Evolutionary conservation across 371 early-diverging fungal species (phyloP).

Genomic region (Blakeslea trispora): DNA sequence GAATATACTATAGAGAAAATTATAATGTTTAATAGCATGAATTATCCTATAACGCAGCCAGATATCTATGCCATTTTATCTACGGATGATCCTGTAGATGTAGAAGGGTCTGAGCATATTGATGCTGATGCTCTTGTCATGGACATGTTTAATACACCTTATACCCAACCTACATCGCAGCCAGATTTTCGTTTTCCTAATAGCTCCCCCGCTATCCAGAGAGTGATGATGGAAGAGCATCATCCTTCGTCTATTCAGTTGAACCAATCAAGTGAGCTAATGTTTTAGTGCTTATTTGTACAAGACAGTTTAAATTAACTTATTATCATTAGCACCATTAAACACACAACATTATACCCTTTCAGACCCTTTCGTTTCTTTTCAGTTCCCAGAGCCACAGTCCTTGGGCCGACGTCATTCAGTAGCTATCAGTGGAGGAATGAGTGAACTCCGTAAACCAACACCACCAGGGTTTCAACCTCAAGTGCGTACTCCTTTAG

Average conservation of each 20-base stretch:
- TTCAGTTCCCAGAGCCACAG: not conserved
- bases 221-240: conserved; percentile 3
- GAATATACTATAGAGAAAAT: not conserved
- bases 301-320: not conserved
- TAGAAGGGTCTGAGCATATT: conserved; percentile 7
- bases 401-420: conserved; percentile 17
- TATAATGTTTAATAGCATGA: conserved; percentile 12
- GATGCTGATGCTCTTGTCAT: conserved; percentile 22
- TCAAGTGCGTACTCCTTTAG: not conserved
- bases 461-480: conserved; percentile 1
- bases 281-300: no score
- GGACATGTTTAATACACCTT: conserved; percentile 15
- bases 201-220: not conserved
- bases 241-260: not conserved
- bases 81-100: conserved; percentile 16
- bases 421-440: conserved; percentile 19
- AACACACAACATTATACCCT: conserved; percentile 21
- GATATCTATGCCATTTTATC: conserved; percentile 23
- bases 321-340: no score
- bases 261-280: no score
- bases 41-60: conserved; percentile 4
- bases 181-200: not conserved
- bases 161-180: not conserved
- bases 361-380: not conserved
- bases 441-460: conserved; percentile 11